Evolutionary conservation across 2,329 filamentous ascomycete species (phyloP).

Genomic region (Exophiala alcalophila): DNA sequence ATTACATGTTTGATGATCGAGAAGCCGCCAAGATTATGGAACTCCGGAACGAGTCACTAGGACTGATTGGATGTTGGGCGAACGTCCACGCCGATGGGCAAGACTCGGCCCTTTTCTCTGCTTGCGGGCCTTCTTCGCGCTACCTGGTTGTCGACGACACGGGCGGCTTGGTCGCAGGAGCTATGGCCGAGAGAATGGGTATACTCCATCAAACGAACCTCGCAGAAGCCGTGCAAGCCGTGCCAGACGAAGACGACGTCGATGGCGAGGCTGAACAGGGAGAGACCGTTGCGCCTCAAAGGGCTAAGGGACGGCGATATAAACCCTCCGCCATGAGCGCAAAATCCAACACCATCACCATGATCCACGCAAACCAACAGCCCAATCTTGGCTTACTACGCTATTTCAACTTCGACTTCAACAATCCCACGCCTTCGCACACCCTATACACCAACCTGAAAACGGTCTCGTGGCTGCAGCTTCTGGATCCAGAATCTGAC

Average conservation of each 20-base stretch:
- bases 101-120: conserved; percentile 26
- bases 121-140: conserved; percentile 39
- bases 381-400: conserved; percentile 83
- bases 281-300: conserved; percentile 29
- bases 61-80: conserved; percentile 79
- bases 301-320: conserved; percentile 31
- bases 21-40: conserved; percentile 81
- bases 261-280: conserved; percentile 16
- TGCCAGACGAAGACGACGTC: conserved; percentile 14
- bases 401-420: conserved; percentile 81
- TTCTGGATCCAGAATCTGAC: conserved; percentile 74
- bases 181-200: conserved; percentile 85
- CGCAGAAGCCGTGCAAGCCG: conserved; percentile 13
- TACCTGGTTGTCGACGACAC: conserved; percentile 88
- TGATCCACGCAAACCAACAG: conserved; percentile 78
- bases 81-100: conserved; percentile 70
- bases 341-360: conserved; percentile 70
- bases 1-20: conserved; percentile 76
- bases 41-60: conserved; percentile 78
- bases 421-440: conserved; percentile 63
- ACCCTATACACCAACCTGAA: conserved; percentile 80
- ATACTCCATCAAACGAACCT: conserved; percentile 59
- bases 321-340: conserved; percentile 48
- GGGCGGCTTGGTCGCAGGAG: conserved; percentile 74
- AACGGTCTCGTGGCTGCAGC: conserved; percentile 85